Evolutionary conservation across 768 basidiomycete species (phyloP).

Genomic region (Russula earlei): DNA sequence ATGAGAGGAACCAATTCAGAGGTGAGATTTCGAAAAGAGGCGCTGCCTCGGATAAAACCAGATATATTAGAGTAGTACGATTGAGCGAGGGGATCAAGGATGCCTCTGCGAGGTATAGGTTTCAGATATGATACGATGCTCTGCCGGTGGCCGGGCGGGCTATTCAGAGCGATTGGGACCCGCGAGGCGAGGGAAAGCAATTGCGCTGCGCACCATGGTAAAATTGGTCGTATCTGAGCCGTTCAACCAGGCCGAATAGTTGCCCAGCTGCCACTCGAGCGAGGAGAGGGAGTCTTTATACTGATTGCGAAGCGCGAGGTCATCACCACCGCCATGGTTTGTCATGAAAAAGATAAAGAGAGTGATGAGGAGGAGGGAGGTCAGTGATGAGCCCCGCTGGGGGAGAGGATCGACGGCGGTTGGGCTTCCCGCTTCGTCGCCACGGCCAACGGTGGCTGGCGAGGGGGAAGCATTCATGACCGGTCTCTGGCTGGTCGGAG

Average conservation of each 20-base stretch:
- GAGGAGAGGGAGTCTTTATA: constrained; percentile 56
- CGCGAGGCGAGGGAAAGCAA: neutral
- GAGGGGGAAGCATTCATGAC: constrained; percentile 2
- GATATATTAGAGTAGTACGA: constrained; percentile 73
- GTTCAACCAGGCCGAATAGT: constrained; percentile 70
- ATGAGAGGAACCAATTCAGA: constrained; percentile 24
- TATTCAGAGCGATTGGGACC: constrained; percentile 22
- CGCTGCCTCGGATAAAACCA: constrained; percentile 63
- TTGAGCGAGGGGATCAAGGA: constrained; percentile 35
- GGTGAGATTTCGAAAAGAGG: constrained; percentile 51
- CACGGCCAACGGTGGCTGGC: neutral
- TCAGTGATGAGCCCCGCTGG: constrained; percentile 54
- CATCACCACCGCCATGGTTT: constrained; percentile 55
- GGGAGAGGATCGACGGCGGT: constrained; percentile 21
- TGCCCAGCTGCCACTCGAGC: constrained; percentile 51
- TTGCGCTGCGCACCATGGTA: constrained; percentile 40
- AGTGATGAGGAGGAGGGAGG: constrained; percentile 64
- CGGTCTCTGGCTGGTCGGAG: too few species aligned
- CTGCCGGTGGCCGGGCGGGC: constrained; percentile 38
- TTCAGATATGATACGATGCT: constrained; percentile 39
- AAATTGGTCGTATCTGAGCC: constrained; percentile 53
- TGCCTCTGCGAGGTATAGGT: constrained; percentile 37
- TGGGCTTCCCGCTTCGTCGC: neutral
- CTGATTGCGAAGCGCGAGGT: constrained; percentile 50
- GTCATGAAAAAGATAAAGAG: constrained; percentile 75